Base-by-base conservation (phyloP, 192 early-diverging fungal genomes). In the Polychytrium aggregatum region DNA sequence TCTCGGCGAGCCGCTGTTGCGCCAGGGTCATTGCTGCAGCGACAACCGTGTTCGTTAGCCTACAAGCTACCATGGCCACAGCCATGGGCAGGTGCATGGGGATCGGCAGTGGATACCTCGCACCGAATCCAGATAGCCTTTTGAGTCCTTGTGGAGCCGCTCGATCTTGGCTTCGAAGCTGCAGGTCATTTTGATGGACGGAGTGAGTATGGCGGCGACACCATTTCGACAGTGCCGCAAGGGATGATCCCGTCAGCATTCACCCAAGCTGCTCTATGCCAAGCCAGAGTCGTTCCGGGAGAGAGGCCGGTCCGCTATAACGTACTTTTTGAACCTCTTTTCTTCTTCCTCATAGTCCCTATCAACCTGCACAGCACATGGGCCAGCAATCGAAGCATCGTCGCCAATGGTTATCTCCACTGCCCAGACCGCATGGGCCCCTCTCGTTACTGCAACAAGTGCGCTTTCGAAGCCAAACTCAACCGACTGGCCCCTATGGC, bases 71-170 rank as follows among this genome's bases (percentile, higher is more conserved):
- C n/a, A n/a, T n/a, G n/a, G n/a, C n/a, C n/a, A n/a, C n/a, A n/a
- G n/a, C n/a, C n/a, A n/a, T n/a, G n/a, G n/a, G n/a, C n/a, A n/a
- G n/a, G n/a, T n/a, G n/a, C n/a, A n/a, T n/a, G n/a, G n/a, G n/a
- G n/a, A n/a, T n/a, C n/a, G n/a, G n/a, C n/a, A n/a, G n/a, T n/a
- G n/a, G 52, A 24, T 63, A 84, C 85, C 76, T 60, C 83, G 48
- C 33, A 98, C 69, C 28, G 88, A 80, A 53, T 88, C 81, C 29
- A 92, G 72, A 59, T 96, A 96, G 38, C 87, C 86, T 58, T 92
- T 93, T 10, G 95, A 79, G 59, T 98, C 91, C 51, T 85, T 87
- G 55, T 90, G 76, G 1, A 96, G 66, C 30, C 76, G 82, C 55
- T 91, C 84, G 0, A 82, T 71, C 41, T 90, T 91, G 26, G 60